phyloP scores from a whole-genome alignment of 2,329 filamentous ascomycete genomes.

The Thelonectria discophora region DNA sequence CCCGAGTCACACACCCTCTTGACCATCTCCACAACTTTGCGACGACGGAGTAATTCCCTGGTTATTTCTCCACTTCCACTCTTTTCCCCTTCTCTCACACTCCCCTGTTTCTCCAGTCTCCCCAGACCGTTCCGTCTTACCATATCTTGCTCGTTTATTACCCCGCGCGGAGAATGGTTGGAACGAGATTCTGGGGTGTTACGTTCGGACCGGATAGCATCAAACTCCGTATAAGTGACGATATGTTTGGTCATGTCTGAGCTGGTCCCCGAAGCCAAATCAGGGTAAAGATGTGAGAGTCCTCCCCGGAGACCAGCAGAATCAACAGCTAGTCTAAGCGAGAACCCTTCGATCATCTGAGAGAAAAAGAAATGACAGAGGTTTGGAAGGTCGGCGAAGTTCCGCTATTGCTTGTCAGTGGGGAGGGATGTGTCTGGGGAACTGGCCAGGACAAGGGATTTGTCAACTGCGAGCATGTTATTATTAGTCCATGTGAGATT shows the following conservation, averaged over 20 bases:
- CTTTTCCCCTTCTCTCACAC: conserved; percentile 1
- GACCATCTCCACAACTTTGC: conserved; percentile 1
- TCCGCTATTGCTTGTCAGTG: conserved; percentile 5
- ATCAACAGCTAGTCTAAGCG: not conserved
- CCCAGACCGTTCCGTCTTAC: conserved; percentile 14
- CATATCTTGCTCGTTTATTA: conserved; percentile 13
- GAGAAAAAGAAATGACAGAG: not conserved
- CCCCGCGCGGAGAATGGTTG: conserved; percentile 18
- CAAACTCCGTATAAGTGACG: not conserved
- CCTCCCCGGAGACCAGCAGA: not conserved
- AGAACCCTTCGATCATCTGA: not conserved
- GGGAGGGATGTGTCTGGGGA: not conserved
- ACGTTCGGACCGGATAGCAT: not conserved
- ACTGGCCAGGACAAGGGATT: conserved; percentile 1
- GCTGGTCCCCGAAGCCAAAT: not conserved
- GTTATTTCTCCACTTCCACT: conserved; percentile 17
- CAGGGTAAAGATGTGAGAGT: not conserved
- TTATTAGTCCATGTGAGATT: not conserved
- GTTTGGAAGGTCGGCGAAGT: conserved; percentile 10
- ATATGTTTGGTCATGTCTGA: not conserved
- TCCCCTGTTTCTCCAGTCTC: conserved; percentile 5
- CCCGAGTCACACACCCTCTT: not conserved
- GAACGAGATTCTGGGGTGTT: not conserved
- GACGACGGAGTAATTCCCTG: conserved; percentile 8
- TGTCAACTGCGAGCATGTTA: not conserved